Evolutionary conservation across 345 rosid genomes (phyloP).

Genomic region (Passiflora organensis): DNA sequence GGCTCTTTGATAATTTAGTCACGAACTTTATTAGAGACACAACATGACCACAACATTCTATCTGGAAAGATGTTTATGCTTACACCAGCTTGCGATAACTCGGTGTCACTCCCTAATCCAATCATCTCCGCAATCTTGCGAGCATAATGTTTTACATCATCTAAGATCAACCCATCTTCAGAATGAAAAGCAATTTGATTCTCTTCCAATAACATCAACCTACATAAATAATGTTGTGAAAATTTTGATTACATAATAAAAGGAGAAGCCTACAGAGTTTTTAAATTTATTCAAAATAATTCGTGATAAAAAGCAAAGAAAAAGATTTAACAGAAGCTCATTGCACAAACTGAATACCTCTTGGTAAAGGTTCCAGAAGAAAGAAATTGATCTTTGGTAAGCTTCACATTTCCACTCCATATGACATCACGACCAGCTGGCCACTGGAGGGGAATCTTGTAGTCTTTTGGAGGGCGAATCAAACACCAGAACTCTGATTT

Average conservation of each 20-base stretch:
- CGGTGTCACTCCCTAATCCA: slow-evolving; percentile 86
- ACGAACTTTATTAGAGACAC: background rate
- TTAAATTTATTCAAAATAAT: background rate
- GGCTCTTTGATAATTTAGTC: background rate
- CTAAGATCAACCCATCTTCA: slow-evolving; percentile 77
- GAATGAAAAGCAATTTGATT: slow-evolving; percentile 96
- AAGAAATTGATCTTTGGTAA: slow-evolving; percentile 94
- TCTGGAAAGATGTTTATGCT: slow-evolving; percentile 23
- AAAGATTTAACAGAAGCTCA: background rate
- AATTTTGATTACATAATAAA: too few relatives aligned
- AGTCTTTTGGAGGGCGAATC: slow-evolving; percentile 90
- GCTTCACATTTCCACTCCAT: slow-evolving; percentile 95
- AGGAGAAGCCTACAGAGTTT: too few relatives aligned
- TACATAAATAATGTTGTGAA: slow-evolving; percentile 17
- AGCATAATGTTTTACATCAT: slow-evolving; percentile 92
- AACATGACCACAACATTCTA: too few relatives aligned
- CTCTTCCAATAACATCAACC: slow-evolving; percentile 97
- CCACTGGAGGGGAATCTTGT: slow-evolving; percentile 91
- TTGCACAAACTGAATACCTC: slow-evolving; percentile 28
- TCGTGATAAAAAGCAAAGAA: background rate
- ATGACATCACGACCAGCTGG: slow-evolving; percentile 92
- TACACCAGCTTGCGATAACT: slow-evolving; percentile 91
- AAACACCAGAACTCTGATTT: slow-evolving; percentile 50
- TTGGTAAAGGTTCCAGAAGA: slow-evolving; percentile 95
- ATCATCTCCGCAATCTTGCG: slow-evolving; percentile 97